A percentile compares a stretch with the other conserved stretches of the same genome.
phyloP scores from a whole-genome alignment of 1,284 basidiomycete genomes.

The Fomes fomentarius region DNA sequence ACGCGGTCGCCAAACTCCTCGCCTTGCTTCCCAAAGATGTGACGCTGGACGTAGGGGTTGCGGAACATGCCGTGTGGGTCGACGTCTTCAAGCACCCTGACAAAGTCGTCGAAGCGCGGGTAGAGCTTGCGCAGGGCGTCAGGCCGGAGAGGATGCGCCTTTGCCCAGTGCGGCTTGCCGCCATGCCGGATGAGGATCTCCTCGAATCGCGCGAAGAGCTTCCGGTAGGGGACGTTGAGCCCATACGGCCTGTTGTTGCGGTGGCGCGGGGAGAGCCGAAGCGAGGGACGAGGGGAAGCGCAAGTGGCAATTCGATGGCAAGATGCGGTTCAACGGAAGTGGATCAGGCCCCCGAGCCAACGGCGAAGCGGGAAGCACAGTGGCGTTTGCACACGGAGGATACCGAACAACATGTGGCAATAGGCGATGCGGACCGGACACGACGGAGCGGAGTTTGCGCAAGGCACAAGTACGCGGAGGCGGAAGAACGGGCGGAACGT shows the following conservation, averaged over 20 bases:
- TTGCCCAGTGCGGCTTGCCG: constrained; percentile 97
- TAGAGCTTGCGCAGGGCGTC: constrained; percentile 72
- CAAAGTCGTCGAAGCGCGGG: constrained; percentile 85
- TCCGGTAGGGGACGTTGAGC: constrained; percentile 84
- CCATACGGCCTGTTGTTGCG: constrained; percentile 78
- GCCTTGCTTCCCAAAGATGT: constrained; percentile 61
- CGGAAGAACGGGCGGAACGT: background rate
- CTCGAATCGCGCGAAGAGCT: constrained; percentile 84
- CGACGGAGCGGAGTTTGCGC: background rate
- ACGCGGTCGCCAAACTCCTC: constrained; percentile 51
- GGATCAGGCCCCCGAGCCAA: background rate
- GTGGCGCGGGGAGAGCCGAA: background rate
- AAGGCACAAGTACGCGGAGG: background rate
- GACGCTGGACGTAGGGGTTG: constrained; percentile 79
- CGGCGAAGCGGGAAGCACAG: constrained; percentile 3
- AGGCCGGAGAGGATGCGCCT: constrained; percentile 82
- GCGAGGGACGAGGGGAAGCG: background rate
- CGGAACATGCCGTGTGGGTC: constrained; percentile 86
- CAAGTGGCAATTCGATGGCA: background rate
- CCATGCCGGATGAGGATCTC: constrained; percentile 71
- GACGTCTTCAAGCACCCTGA: constrained; percentile 66
- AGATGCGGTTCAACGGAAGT: background rate
- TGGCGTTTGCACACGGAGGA: background rate
- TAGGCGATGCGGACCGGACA: constrained; percentile 7
- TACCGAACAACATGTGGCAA: constrained; percentile 1